Evolutionary conservation across 306 rosid species (phyloP).

Genomic region (Ammopiptanthus mongolicus): DNA sequence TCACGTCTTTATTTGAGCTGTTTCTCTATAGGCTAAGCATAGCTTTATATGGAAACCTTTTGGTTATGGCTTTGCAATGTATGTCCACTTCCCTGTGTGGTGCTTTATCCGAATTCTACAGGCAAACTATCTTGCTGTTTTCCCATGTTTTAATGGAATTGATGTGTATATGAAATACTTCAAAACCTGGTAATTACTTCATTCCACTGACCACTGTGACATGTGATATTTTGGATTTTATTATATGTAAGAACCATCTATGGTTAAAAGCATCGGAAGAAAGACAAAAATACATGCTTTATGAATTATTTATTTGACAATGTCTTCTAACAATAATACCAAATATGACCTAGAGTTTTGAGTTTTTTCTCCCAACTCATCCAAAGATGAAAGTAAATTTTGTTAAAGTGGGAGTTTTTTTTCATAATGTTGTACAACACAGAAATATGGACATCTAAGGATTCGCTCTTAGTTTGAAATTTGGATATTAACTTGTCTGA

Average conservation of each 20-base stretch:
- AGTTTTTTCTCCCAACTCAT: not conserved
- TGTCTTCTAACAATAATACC: not conserved
- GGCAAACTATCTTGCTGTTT: not conserved
- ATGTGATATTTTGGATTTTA: slow-evolving; percentile 4
- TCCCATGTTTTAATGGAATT: not conserved
- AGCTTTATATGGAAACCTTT: not conserved
- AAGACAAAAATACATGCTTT: not conserved
- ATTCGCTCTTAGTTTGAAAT: not conserved
- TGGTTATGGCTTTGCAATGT: not conserved
- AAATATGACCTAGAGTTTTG: not conserved
- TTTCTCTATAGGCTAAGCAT: not conserved
- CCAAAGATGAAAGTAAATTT: not conserved
- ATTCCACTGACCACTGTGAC: not conserved
- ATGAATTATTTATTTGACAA: not conserved
- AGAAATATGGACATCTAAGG: not conserved
- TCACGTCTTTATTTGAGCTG: not conserved
- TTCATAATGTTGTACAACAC: not conserved
- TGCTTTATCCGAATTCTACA: not conserved
- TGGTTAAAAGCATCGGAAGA: not conserved
- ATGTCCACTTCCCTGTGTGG: slow-evolving; percentile 5
- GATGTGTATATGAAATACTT: not conserved
- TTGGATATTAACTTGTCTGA: not conserved
- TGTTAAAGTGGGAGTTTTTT: not conserved
- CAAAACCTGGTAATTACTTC: not conserved
- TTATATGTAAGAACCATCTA: not conserved